A percentile compares a stretch with the other conserved stretches of the same genome.
These are phyloP conservation scores for Oryza rufipogon DNA, from an alignment of 176 grass and related monocot species.

Conservation along the genomic window DNA sequence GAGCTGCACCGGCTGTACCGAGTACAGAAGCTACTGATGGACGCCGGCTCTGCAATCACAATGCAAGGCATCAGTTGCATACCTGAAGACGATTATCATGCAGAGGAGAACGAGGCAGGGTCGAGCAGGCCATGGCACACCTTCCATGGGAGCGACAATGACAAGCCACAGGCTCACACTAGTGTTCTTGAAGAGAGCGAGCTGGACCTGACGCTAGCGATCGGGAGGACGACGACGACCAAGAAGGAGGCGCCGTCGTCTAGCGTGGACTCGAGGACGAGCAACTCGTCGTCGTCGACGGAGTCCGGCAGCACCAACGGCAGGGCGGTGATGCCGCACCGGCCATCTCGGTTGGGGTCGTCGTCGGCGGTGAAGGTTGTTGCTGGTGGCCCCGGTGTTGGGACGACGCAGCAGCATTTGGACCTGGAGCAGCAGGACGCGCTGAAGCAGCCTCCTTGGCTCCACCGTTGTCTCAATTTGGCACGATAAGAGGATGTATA, in stretches of 20 bases:
- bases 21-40: slow-evolving; percentile 51
- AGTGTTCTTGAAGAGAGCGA: slow-evolving; percentile 27
- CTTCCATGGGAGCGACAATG: not conserved
- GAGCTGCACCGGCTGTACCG: slow-evolving; percentile 64
- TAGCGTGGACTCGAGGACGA: slow-evolving; percentile 48
- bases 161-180: not conserved
- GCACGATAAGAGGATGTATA: slow-evolving; percentile 30
- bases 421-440: slow-evolving; percentile 23
- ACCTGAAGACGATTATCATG: slow-evolving; percentile 25
- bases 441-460: slow-evolving; percentile 46
- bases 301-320: slow-evolving; percentile 40
- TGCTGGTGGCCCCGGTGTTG: not conserved
- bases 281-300: slow-evolving; percentile 47
- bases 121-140: slow-evolving; percentile 44
- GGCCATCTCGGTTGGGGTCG: slow-evolving; percentile 8
- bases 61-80: not conserved
- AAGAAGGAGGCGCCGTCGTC: slow-evolving; percentile 29
- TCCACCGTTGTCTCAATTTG: slow-evolving; percentile 48
- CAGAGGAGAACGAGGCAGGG: slow-evolving; percentile 22
- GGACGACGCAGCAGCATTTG: not conserved
- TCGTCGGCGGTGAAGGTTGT: not conserved
- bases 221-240: not conserved
- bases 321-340: not conserved
- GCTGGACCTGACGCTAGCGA: slow-evolving; percentile 50
- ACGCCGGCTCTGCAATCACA: not conserved